Evolutionary conservation across 148 eudicot species (phyloP).

Genomic region (Camellia lanceoleosa): DNA sequence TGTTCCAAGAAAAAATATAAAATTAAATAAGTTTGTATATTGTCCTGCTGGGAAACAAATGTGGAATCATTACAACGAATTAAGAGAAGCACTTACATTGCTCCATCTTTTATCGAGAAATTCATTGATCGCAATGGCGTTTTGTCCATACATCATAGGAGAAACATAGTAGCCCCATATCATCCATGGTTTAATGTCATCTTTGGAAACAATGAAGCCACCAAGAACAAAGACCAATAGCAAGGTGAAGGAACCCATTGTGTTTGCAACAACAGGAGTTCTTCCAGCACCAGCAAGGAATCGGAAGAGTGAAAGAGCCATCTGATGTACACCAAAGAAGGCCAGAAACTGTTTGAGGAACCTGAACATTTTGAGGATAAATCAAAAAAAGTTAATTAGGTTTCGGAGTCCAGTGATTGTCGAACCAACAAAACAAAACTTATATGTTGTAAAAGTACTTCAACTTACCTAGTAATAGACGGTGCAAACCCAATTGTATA

Average conservation of each 20-base stretch:
- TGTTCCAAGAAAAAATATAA: not conserved
- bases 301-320: not conserved
- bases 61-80: too few relatives aligned
- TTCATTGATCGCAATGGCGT: constrained; percentile 39
- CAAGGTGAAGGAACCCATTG: not conserved
- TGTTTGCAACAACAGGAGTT: constrained; percentile 3
- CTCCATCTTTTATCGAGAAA: constrained; percentile 38
- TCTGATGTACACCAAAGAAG: constrained; percentile 8
- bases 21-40: too few relatives aligned
- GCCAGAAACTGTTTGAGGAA: not conserved
- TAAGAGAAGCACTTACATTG: constrained; percentile 19
- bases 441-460: not conserved
- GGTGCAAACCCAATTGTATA: constrained; percentile 46
- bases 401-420: not conserved
- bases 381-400: too few relatives aligned
- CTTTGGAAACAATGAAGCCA: constrained; percentile 24
- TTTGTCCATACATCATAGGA: constrained; percentile 46
- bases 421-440: not conserved
- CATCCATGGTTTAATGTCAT: constrained; percentile 34
- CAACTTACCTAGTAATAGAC: constrained; percentile 24
- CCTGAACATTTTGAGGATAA: not conserved
- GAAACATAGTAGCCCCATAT: constrained; percentile 40
- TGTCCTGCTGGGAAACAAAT: not conserved
- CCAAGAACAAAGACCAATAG: constrained; percentile 13
- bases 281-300: constrained; percentile 8